Percentiles rank a stretch among this genome's conserved stretches.
These are phyloP conservation scores for Tardiomyces depauwii DNA, from an alignment of 1,139 yeast genomes.

Conservation along the genomic window DNA sequence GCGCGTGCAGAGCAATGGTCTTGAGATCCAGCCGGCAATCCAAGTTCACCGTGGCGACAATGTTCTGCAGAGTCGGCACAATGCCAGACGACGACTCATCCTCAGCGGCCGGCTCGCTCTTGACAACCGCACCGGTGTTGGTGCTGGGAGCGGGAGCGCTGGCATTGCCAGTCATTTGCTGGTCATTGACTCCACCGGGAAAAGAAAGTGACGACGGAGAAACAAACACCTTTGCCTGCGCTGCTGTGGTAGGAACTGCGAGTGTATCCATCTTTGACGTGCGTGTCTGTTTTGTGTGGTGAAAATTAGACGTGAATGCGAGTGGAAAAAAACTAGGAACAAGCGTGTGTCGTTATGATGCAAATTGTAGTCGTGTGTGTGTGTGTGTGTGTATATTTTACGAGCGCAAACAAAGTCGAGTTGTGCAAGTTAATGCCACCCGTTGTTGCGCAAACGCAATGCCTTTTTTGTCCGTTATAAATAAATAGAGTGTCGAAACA, in stretches of 20 bases:
- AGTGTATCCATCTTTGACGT: conserved; percentile 49
- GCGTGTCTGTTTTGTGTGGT: neutral
- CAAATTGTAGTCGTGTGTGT: too few relatives aligned
- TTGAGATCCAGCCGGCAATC: conserved; percentile 93
- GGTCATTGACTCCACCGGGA: conserved; percentile 30
- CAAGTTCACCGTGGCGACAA: conserved; percentile 94
- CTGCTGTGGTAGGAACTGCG: conserved; percentile 71
- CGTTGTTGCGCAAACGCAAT: neutral
- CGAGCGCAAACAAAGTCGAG: neutral
- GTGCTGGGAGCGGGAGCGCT: conserved; percentile 3
- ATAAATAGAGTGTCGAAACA: too few relatives aligned
- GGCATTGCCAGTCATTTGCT: conserved; percentile 6
- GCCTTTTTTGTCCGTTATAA: too few relatives aligned
- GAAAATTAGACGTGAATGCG: too few relatives aligned
- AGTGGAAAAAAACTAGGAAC: too few relatives aligned
- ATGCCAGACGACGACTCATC: conserved; percentile 80
- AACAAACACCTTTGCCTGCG: conserved; percentile 65
- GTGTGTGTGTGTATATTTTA: too few relatives aligned
- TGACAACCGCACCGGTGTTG: conserved; percentile 8
- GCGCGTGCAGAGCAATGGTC: conserved; percentile 95
- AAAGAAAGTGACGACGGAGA: conserved; percentile 55
- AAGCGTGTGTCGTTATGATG: too few relatives aligned
- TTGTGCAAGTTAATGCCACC: neutral
- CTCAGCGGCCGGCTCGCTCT: conserved; percentile 22
- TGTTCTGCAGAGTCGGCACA: conserved; percentile 92